A percentile compares a stretch with the other conserved stretches of the same genome.
These are phyloP conservation scores for Alternaria arbusti DNA, from an alignment of 2,329 filamentous ascomycete species.

Conservation along the genomic window DNA sequence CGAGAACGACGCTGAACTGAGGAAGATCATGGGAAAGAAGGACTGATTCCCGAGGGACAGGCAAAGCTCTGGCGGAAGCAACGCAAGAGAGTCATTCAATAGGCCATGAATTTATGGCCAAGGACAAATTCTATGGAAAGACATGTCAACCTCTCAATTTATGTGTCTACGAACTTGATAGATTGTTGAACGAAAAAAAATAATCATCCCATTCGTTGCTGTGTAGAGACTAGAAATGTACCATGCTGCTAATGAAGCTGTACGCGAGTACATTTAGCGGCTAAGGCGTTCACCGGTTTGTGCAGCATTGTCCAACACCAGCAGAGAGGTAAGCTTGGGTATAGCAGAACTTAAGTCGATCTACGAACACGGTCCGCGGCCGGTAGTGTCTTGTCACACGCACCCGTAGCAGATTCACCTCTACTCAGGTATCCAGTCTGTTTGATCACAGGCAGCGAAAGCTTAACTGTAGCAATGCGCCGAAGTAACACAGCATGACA, in stretches of 20 bases:
- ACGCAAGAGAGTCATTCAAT: neutral
- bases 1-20: slow-evolving; percentile 48
- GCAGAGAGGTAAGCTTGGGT: neutral
- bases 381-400: slow-evolving; percentile 23
- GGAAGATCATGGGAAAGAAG: slow-evolving; percentile 47
- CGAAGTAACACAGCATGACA: slow-evolving; percentile 3
- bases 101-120: neutral
- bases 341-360: neutral
- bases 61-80: neutral
- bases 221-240: neutral
- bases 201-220: neutral
- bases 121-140: neutral
- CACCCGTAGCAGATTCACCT: slow-evolving; percentile 3
- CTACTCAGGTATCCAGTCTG: neutral
- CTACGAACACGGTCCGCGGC: slow-evolving; percentile 25
- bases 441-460: neutral
- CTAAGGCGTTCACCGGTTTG: neutral
- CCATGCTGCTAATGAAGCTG: neutral
- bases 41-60: slow-evolving; percentile 14
- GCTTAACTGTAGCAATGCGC: neutral
- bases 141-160: neutral
- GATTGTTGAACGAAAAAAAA: neutral
- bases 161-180: neutral
- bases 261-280: neutral
- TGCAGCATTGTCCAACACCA: neutral